Evolutionary conservation across 768 basidiomycete genomes (phyloP).

Genomic region (Phanerodontia chrysosporium): DNA sequence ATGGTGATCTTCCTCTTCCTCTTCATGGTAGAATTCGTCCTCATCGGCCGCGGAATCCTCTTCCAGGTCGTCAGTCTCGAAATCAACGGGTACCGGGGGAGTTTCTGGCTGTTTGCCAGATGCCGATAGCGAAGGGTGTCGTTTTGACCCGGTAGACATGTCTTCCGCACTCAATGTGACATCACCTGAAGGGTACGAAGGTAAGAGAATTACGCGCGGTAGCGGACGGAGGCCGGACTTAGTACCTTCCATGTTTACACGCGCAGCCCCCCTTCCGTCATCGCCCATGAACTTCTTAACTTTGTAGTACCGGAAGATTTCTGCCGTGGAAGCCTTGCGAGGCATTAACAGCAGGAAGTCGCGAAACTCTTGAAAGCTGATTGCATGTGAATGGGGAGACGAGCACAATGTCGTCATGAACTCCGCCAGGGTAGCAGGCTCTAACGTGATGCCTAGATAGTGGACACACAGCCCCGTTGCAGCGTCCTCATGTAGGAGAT

Average conservation of each 20-base stretch:
- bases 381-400: conserved; percentile 61
- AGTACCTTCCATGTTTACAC: conserved; percentile 88
- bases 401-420: conserved; percentile 77
- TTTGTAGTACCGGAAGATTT: conserved; percentile 85
- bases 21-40: conserved; percentile 36
- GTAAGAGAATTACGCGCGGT: neutral
- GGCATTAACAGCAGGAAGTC: conserved; percentile 88
- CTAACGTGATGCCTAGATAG: conserved; percentile 62
- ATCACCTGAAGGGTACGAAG: conserved; percentile 50
- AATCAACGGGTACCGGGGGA: conserved; percentile 20
- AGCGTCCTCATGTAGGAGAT: neutral
- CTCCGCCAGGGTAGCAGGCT: conserved; percentile 66
- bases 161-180: conserved; percentile 77
- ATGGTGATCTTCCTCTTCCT: conserved; percentile 58
- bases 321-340: conserved; percentile 70
- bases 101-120: conserved; percentile 5
- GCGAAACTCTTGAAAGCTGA: conserved; percentile 83
- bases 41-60: conserved; percentile 32
- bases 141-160: conserved; percentile 33
- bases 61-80: conserved; percentile 28
- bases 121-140: conserved; percentile 8
- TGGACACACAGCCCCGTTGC: neutral
- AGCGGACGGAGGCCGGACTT: neutral
- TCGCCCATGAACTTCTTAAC: conserved; percentile 62
- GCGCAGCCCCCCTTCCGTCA: conserved; percentile 73